Evolutionary conservation across 805 yeast species (phyloP), one percentile per base, ranked within the genome.

Genomic region (Cyberlindnera meyerae): DNA sequence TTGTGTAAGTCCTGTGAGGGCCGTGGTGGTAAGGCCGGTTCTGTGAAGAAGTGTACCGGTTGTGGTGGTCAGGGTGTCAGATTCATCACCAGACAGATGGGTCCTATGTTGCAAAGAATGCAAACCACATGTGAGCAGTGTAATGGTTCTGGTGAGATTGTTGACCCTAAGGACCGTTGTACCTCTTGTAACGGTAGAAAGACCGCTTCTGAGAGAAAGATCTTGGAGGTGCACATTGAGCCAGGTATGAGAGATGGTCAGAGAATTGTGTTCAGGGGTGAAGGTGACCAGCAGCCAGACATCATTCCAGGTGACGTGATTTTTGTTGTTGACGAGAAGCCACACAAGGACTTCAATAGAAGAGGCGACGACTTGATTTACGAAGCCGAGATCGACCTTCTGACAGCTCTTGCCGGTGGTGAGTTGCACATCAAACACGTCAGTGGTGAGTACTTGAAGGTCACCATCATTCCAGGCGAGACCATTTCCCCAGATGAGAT

Each of bases 71-170:
- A 75, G 54, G 99, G 99, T 75, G 66, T 82, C 63, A 85, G 77
- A 65, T 82, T 90, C 49, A 82, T 88, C 49, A 86, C 96, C 36
- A 84, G 95, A 71, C 97, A 93, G 68, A 89, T 93, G 96, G 99
- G 99, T 53, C 96, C 96, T 49, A 87, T 93, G 89, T 84, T 93
- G 57, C 99, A 93, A 71, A 84, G 96, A 73, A 85, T 85, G 78
- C 97, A 93, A 70, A 79, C 94, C 31, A 79, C 78, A 37, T 93
- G 99, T 82, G 90, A 84, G 51, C 80, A 66, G 42, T 93, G 99
- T 79, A 67, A 77, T 49, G 98, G 97, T 60, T 72, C 82, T 42
- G 99, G 99, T 61, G 90, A 83, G 62, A 82, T 82, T 47, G 75
- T 88, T 58, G 79, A 82, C 61, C 73, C 89, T 36, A 82, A 82